Evolutionary conservation across 441 rosid species (phyloP).

Genomic region (Populus hybrid): DNA sequence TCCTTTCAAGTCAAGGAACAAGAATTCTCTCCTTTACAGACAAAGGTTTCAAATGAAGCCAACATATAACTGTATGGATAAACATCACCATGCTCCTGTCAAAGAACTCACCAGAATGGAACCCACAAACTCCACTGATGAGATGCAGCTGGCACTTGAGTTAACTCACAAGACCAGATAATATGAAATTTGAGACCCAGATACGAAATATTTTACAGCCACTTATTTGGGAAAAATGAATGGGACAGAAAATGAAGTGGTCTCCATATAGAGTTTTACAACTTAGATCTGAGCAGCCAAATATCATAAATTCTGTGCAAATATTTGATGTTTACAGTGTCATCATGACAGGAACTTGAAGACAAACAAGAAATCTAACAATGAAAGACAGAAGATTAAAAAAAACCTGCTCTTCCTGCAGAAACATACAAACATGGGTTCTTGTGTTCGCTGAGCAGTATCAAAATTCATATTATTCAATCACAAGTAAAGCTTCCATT

Average conservation of each 20-base stretch:
- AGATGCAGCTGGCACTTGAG: not conserved
- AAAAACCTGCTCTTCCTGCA: not conserved
- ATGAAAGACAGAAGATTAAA: not conserved
- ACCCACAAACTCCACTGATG: not conserved
- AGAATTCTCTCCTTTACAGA: too few relatives aligned
- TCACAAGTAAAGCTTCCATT: not conserved
- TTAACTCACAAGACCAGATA: not conserved
- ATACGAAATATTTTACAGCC: too few relatives aligned
- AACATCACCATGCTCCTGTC: not conserved
- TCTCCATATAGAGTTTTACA: not conserved
- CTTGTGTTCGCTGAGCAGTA: not conserved
- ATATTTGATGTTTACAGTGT: not conserved
- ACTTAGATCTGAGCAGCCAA: not conserved
- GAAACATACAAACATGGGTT: not conserved
- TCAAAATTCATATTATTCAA: not conserved
- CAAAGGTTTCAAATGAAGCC: not conserved
- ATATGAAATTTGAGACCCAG: not conserved
- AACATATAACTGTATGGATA: not conserved
- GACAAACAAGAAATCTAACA: not conserved
- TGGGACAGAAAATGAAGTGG: too few relatives aligned
- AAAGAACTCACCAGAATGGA: not conserved
- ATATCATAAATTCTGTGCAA: not conserved
- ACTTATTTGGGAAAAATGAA: not conserved
- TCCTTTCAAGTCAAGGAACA: not conserved
- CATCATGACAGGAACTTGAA: not conserved